Conservation (phyloP, 2,329 filamentous ascomycete genomes). For the Neopestalotiopsis sp. region DNA sequence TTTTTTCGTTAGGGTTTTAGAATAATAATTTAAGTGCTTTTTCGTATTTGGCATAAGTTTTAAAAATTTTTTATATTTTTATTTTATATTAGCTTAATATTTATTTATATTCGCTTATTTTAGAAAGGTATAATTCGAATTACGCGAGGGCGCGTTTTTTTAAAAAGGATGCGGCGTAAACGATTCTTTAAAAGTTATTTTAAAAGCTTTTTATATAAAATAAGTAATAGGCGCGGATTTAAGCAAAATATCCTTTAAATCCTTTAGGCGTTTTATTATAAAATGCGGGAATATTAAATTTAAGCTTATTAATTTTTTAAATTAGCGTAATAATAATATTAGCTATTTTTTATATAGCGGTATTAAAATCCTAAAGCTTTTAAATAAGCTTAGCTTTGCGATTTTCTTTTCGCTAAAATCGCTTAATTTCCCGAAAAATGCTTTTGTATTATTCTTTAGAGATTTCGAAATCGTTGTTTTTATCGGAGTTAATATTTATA, state of each 20-base stretch:
- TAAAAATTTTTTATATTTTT: background rate
- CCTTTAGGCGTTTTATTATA: background rate
- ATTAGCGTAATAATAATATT: conserved; percentile 4
- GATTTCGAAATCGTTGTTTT: background rate
- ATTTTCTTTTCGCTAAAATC: background rate
- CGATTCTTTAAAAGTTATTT: background rate
- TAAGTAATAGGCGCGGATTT: background rate
- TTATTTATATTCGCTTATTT: too few species aligned
- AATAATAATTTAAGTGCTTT: background rate
- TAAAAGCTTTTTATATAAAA: conserved; percentile 2
- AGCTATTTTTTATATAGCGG: background rate
- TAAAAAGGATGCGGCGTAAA: background rate
- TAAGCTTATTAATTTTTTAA: background rate
- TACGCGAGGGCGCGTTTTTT: too few species aligned
- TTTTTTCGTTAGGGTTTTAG: background rate
- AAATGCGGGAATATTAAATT: background rate
- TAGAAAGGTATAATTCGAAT: too few species aligned
- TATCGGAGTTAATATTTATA: background rate
- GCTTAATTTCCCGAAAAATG: background rate
- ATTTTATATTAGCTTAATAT: too few species aligned
- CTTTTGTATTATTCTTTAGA: background rate
- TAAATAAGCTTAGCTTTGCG: background rate
- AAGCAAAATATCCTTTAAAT: background rate
- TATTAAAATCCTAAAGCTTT: background rate
- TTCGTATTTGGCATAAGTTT: background rate